A percentile compares a stretch with the other conserved stretches of the same genome.
phyloP scores from a whole-genome alignment of 257 asterid species.

The Rhazya stricta region DNA sequence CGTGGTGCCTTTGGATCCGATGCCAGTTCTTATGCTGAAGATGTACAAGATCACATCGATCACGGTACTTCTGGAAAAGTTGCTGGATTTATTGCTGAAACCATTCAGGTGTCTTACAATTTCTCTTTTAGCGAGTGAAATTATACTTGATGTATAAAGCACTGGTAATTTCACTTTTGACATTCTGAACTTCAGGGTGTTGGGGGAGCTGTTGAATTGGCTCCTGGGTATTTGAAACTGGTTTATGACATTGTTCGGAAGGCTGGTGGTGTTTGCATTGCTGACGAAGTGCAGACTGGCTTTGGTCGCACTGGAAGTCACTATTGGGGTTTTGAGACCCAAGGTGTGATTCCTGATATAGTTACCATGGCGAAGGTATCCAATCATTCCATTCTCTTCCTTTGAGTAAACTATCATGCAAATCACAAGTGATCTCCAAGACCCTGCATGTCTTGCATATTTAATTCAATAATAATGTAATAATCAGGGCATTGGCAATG shows the following conservation, averaged over 20 bases:
- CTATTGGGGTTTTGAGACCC: constrained; percentile 98
- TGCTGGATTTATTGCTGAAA: constrained; percentile 95
- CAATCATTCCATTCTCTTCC: constrained; percentile 7
- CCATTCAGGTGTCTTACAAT: constrained; percentile 65
- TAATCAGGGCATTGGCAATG: constrained; percentile 88
- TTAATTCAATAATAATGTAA: constrained; percentile 12
- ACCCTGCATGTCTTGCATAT: background rate
- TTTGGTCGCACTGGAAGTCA: constrained; percentile 96
- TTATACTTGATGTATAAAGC: background rate
- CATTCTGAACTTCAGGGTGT: constrained; percentile 62
- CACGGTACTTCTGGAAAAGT: constrained; percentile 90
- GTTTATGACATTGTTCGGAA: constrained; percentile 77
- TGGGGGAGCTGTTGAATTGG: constrained; percentile 96
- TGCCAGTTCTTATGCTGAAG: constrained; percentile 70
- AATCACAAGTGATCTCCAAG: background rate
- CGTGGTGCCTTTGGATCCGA: constrained; percentile 88
- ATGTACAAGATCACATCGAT: constrained; percentile 90
- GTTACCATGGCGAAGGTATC: constrained; percentile 98
- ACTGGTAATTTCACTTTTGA: constrained; percentile 16
- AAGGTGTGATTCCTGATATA: constrained; percentile 86
- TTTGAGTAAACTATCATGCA: background rate
- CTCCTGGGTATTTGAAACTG: constrained; percentile 86
- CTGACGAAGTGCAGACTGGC: constrained; percentile 98
- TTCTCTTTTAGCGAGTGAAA: constrained; percentile 2
- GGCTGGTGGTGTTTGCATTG: constrained; percentile 97